Evolutionary conservation across 2,329 filamentous ascomycete species (phyloP).

Genomic region (Pestalotiopsis sp.): DNA sequence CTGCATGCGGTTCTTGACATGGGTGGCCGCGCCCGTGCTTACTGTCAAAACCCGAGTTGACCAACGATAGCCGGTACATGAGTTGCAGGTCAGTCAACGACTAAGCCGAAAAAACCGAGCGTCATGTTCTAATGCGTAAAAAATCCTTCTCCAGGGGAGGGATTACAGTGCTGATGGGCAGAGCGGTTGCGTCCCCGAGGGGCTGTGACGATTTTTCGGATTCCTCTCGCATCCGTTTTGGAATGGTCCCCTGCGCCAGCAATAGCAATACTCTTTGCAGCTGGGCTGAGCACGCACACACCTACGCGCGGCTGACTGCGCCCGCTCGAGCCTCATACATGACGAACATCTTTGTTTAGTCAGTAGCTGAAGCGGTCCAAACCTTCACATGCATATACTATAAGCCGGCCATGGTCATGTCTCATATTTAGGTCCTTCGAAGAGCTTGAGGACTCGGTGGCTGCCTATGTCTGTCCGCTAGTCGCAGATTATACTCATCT

Average conservation of each 20-base stretch:
- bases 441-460: too few species aligned
- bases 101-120: background rate
- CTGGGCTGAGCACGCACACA: background rate
- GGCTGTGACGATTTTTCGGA: background rate
- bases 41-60: background rate
- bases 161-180: background rate
- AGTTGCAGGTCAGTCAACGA: background rate
- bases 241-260: background rate
- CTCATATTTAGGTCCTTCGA: background rate
- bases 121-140: background rate
- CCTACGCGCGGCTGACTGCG: background rate
- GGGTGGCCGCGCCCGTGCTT: background rate
- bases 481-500: too few species aligned
- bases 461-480: too few species aligned
- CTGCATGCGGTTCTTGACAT: background rate
- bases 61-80: too few species aligned
- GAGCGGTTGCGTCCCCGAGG: background rate
- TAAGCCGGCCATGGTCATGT: background rate
- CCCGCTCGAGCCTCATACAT: background rate
- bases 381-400: background rate
- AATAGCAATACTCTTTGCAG: background rate
- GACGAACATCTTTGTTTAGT: background rate
- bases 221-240: background rate
- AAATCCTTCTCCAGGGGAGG: background rate
- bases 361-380: background rate